These are phyloP conservation scores for Corynespora cassiicola DNA, from an alignment of 2,329 filamentous ascomycete species.

Conservation along the genomic window DNA sequence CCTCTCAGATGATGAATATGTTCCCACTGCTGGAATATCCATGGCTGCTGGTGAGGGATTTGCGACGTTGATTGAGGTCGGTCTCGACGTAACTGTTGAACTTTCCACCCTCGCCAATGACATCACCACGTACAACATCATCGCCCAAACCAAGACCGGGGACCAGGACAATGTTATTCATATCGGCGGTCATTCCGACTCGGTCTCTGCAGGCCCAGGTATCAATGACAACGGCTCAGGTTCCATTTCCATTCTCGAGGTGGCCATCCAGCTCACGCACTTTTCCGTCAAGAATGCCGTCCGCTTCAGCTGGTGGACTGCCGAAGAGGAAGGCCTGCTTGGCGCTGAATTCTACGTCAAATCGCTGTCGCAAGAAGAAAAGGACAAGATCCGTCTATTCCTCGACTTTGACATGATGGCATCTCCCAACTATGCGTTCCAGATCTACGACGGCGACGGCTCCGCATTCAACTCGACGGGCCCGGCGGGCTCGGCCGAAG, in stretches of 20 bases:
- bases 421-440: constrained; percentile 64
- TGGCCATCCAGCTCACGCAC: constrained; percentile 68
- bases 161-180: constrained; percentile 64
- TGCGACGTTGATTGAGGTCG: constrained; percentile 59
- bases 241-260: constrained; percentile 64
- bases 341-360: constrained; percentile 65
- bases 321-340: constrained; percentile 68
- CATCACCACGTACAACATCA: constrained; percentile 56
- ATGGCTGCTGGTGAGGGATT: constrained; percentile 65
- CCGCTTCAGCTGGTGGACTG: constrained; percentile 72
- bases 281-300: constrained; percentile 73
- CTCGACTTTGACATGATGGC: constrained; percentile 78
- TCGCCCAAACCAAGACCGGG: constrained; percentile 65
- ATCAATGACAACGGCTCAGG: constrained; percentile 83
- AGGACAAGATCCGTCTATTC: constrained; percentile 68
- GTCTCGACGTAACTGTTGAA: constrained; percentile 32
- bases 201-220: constrained; percentile 67
- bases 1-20: constrained; percentile 57
- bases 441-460: constrained; percentile 65
- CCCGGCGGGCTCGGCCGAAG: constrained; percentile 70
- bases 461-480: constrained; percentile 61
- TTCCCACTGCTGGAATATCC: constrained; percentile 72
- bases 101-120: constrained; percentile 31
- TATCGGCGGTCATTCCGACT: constrained; percentile 67
- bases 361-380: constrained; percentile 55